Evolutionary conservation across 495 filamentous ascomycete genomes (phyloP).

Genomic region (Chaetomium fimeti): DNA sequence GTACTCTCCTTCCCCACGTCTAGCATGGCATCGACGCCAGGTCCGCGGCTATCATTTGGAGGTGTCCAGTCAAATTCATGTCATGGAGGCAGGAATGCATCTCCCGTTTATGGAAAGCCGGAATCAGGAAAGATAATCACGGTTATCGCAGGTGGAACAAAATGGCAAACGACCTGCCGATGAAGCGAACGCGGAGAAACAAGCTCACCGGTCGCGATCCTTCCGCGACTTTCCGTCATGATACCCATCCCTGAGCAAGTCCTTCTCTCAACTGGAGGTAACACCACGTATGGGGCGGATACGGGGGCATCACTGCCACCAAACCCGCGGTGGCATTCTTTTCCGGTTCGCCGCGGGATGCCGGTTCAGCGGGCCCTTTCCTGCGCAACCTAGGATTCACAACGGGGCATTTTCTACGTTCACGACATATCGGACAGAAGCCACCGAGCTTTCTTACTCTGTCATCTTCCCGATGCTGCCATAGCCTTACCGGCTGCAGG

Average conservation of each 20-base stretch:
- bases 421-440: not conserved
- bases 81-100: not conserved
- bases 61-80: not conserved
- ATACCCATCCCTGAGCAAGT: not conserved
- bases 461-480: not conserved
- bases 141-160: not conserved
- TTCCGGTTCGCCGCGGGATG: not conserved
- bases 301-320: not conserved
- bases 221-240: not conserved
- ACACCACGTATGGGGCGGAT: conserved; percentile 1
- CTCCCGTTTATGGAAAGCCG: conserved; percentile 7
- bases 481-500: not conserved
- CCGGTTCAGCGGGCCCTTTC: not conserved
- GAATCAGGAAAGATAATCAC: not conserved
- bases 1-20: not conserved
- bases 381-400: not conserved
- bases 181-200: not conserved
- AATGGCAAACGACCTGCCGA: not conserved
- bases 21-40: not conserved
- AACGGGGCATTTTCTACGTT: too few species aligned
- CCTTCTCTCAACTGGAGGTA: not conserved
- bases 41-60: not conserved
- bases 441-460: not conserved
- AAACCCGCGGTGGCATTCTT: not conserved
- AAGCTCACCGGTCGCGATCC: conserved; percentile 9